Evolutionary conservation across 2,329 filamentous ascomycete genomes (phyloP).

Genomic region (Rutstroemia sydowiana): DNA sequence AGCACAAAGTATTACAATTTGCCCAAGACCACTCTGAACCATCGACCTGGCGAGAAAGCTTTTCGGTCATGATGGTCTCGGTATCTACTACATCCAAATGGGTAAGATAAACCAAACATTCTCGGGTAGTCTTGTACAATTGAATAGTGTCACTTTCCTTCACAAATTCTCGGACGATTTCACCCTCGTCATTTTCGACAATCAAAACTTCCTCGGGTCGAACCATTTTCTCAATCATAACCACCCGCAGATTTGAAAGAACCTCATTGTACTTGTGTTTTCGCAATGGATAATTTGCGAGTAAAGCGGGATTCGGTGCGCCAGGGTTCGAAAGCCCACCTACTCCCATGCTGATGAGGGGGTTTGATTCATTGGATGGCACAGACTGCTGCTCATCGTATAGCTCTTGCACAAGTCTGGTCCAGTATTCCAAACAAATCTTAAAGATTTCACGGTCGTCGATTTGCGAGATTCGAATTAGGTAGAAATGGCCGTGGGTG

Average conservation of each 20-base stretch:
- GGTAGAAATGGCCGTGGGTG: slow-evolving; percentile 93
- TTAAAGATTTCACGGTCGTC: slow-evolving; percentile 99
- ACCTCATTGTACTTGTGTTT: slow-evolving; percentile 98
- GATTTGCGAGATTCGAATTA: slow-evolving; percentile 97
- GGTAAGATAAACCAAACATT: slow-evolving; percentile 94
- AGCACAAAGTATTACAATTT: slow-evolving; percentile 99
- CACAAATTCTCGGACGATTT: slow-evolving; percentile 97
- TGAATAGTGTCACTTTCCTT: slow-evolving; percentile 99
- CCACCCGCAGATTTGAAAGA: slow-evolving; percentile 83
- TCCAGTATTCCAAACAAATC: slow-evolving; percentile 98
- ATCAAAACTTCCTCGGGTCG: slow-evolving; percentile 95
- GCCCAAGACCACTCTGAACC: slow-evolving; percentile 98
- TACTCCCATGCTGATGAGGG: slow-evolving; percentile 71
- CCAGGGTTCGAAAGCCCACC: slow-evolving; percentile 67
- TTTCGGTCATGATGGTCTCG: slow-evolving; percentile 98
- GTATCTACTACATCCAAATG: slow-evolving; percentile 97
- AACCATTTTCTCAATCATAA: slow-evolving; percentile 99
- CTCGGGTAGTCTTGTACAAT: slow-evolving; percentile 96
- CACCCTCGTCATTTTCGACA: slow-evolving; percentile 98
- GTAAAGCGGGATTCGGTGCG: slow-evolving; percentile 74
- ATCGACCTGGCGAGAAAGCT: slow-evolving; percentile 90
- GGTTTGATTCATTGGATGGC: slow-evolving; percentile 87
- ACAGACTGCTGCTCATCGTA: slow-evolving; percentile 99
- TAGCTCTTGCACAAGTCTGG: slow-evolving; percentile 92
- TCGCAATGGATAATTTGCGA: slow-evolving; percentile 84